These are phyloP conservation scores for Voacanga thouarsii DNA, from an alignment of 257 asterid species.

Conservation along the genomic window DNA sequence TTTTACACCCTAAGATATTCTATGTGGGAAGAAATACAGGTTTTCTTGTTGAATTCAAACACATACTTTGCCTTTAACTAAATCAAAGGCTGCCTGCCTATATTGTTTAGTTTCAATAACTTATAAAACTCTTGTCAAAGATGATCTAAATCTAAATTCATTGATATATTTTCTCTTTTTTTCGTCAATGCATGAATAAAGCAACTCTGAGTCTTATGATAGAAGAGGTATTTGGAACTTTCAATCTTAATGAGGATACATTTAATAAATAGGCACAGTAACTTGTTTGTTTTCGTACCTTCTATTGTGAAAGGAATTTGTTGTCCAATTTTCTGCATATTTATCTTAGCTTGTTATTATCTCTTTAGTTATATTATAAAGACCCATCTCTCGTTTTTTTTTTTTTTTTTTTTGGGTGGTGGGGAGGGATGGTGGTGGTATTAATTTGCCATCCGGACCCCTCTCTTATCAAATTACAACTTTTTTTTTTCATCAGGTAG, in stretches of 20 bases:
- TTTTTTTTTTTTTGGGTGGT: neutral
- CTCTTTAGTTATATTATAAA: too few species aligned
- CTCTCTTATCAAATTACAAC: slow-evolving; percentile 23
- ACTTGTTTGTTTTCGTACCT: neutral
- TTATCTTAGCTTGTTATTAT: too few species aligned
- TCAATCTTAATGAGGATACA: neutral
- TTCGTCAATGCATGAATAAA: neutral
- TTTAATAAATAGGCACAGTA: neutral
- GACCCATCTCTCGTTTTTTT: neutral
- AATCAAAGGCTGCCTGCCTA: neutral
- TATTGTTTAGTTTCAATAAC: neutral
- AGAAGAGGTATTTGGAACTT: neutral
- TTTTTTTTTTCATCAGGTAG: slow-evolving; percentile 56
- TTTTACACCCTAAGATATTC: neutral
- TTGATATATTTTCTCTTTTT: too few species aligned
- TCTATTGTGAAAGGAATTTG: neutral
- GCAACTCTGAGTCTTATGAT: neutral
- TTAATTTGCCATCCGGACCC: slow-evolving; percentile 5
- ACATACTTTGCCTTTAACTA: neutral
- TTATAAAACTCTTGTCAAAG: neutral
- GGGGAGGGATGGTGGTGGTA: too few species aligned
- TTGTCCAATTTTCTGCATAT: neutral
- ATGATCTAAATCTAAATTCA: neutral
- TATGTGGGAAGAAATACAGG: neutral
- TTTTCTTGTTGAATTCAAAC: neutral